A percentile compares a stretch with the other conserved stretches of the same genome.
Conservation (phyloP, 1,284 basidiomycete species). For the Boletus subluridellus region DNA sequence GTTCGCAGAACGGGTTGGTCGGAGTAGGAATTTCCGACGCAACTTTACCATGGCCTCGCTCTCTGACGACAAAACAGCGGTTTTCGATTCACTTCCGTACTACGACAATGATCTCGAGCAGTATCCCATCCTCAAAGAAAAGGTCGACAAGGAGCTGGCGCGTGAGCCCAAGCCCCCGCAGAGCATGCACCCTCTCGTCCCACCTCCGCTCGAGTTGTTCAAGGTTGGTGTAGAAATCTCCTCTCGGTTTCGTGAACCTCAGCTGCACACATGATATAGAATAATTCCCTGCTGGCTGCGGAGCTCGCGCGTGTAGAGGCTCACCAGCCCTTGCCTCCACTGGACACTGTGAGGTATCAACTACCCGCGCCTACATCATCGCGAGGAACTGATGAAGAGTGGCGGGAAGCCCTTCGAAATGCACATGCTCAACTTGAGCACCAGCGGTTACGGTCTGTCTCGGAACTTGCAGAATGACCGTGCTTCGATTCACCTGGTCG, state of each 20-base stretch:
- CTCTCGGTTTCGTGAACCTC: constrained; percentile 2
- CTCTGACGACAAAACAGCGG: constrained; percentile 15
- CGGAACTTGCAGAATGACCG: not conserved
- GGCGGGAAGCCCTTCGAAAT: constrained; percentile 74
- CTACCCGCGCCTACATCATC: constrained; percentile 65
- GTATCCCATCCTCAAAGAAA: constrained; percentile 65
- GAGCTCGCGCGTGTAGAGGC: constrained; percentile 72
- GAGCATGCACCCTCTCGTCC: constrained; percentile 66
- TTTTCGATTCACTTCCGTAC: constrained; percentile 88
- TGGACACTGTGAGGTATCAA: constrained; percentile 81
- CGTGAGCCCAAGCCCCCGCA: constrained; percentile 57
- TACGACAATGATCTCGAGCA: constrained; percentile 90
- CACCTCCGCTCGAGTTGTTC: constrained; percentile 65
- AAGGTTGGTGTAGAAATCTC: constrained; percentile 46
- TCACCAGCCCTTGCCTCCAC: constrained; percentile 63
- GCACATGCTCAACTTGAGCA: constrained; percentile 87
- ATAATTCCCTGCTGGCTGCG: constrained; percentile 62
- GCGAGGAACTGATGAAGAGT: constrained; percentile 73
- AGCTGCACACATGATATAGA: constrained; percentile 39
- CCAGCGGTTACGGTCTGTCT: constrained; percentile 75
- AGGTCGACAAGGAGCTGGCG: constrained; percentile 71
- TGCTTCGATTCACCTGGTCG: constrained; percentile 1
- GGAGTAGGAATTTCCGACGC: constrained; percentile 27
- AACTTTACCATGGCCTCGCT: constrained; percentile 19
- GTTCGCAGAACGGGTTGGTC: constrained; percentile 21